Percentiles rank a stretch among this genome's conserved stretches.
phyloP scores from a whole-genome alignment of 371 early-diverging fungal species.

The Rhizopus arrhizus region DNA sequence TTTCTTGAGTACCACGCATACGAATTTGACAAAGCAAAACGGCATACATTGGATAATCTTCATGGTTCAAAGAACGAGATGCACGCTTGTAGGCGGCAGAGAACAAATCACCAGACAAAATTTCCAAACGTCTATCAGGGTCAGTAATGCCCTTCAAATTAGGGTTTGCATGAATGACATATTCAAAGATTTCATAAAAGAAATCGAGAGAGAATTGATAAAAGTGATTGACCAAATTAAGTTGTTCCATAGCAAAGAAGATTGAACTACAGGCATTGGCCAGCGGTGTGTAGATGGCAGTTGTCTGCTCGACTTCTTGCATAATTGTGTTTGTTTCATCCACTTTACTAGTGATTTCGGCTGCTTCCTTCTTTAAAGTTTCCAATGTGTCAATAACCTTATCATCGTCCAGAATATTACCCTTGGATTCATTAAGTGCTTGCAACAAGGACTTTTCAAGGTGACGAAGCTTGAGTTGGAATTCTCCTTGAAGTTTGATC shows the following conservation, averaged over 20 bases:
- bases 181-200: slow-evolving; percentile 93
- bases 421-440: slow-evolving; percentile 92
- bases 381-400: slow-evolving; percentile 93
- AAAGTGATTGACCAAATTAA: slow-evolving; percentile 86
- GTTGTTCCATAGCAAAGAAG: slow-evolving; percentile 95
- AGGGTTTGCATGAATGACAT: slow-evolving; percentile 80
- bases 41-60: slow-evolving; percentile 89
- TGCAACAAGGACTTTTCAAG: slow-evolving; percentile 93
- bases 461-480: slow-evolving; percentile 88
- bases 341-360: slow-evolving; percentile 90
- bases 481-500: slow-evolving; percentile 95
- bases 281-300: slow-evolving; percentile 87
- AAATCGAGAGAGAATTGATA: slow-evolving; percentile 98
- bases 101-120: slow-evolving; percentile 86
- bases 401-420: slow-evolving; percentile 97
- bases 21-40: slow-evolving; percentile 87
- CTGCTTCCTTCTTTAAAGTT: slow-evolving; percentile 93
- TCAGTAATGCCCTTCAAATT: slow-evolving; percentile 75
- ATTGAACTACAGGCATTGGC: slow-evolving; percentile 91
- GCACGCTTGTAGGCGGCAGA: slow-evolving; percentile 80
- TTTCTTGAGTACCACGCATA: slow-evolving; percentile 61
- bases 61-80: slow-evolving; percentile 84
- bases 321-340: slow-evolving; percentile 93
- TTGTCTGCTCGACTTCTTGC: slow-evolving; percentile 93
- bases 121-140: slow-evolving; percentile 69